Conservation (phyloP, 352 stramenopile species). For the Aphanomyces astaci region DNA sequence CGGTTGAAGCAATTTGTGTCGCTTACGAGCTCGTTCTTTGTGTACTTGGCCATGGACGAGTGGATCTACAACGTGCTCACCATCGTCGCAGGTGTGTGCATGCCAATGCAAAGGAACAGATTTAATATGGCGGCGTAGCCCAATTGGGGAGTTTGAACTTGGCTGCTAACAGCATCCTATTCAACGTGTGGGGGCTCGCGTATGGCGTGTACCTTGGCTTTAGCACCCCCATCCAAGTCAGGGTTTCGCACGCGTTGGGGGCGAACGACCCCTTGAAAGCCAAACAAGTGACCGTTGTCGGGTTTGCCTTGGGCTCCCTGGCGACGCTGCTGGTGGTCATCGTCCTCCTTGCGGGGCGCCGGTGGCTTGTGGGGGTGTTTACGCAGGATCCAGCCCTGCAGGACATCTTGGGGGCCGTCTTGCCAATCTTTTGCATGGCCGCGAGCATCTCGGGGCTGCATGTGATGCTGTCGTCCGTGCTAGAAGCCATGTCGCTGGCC, state of each 20-base stretch:
- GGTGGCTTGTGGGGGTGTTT: slow-evolving; percentile 48
- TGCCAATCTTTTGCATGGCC: slow-evolving; percentile 60
- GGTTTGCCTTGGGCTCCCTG: slow-evolving; percentile 51
- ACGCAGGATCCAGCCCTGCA: slow-evolving; percentile 49
- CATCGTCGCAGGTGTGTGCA: slow-evolving; percentile 44
- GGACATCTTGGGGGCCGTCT: slow-evolving; percentile 39
- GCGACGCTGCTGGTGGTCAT: slow-evolving; percentile 44
- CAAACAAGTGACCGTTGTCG: slow-evolving; percentile 47
- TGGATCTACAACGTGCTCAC: slow-evolving; percentile 76
- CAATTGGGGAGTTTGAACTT: slow-evolving; percentile 48
- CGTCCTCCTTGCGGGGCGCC: slow-evolving; percentile 37
- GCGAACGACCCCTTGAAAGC: slow-evolving; percentile 48
- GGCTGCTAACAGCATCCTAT: slow-evolving; percentile 74
- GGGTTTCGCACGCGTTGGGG: slow-evolving; percentile 57
- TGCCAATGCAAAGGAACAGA: too few relatives aligned
- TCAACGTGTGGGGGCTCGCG: slow-evolving; percentile 72
- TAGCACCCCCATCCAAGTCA: slow-evolving; percentile 66
- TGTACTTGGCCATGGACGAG: slow-evolving; percentile 67
- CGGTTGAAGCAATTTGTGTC: slow-evolving; percentile 50
- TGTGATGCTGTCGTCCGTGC: slow-evolving; percentile 64
- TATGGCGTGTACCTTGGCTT: slow-evolving; percentile 80
- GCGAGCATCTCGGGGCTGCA: slow-evolving; percentile 65
- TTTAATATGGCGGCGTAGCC: not conserved
- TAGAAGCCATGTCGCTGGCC: slow-evolving; percentile 71
- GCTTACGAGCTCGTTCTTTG: slow-evolving; percentile 61